phyloP scores from a whole-genome alignment of 768 basidiomycete genomes.

The Tulasnella sp. region DNA sequence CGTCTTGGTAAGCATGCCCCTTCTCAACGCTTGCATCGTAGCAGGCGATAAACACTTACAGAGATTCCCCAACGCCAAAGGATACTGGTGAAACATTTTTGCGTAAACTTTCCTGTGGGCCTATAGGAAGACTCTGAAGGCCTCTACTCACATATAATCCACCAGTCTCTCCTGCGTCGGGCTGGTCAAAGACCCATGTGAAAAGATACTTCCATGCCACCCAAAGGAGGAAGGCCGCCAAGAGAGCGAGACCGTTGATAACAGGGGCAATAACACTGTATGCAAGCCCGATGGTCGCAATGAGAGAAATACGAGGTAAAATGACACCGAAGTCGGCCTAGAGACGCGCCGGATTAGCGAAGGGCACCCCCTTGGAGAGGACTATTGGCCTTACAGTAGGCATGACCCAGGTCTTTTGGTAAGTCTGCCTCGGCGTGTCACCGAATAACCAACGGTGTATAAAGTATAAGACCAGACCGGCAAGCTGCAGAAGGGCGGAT shows the following conservation, averaged over 20 bases:
- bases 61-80: conserved; percentile 53
- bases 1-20: background rate
- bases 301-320: conserved; percentile 55
- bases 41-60: conserved; percentile 27
- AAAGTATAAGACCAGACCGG: conserved; percentile 59
- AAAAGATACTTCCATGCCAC: conserved; percentile 63
- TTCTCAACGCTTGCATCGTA: background rate
- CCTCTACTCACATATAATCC: conserved; percentile 38
- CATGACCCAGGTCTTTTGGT: conserved; percentile 56
- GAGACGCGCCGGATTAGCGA: background rate
- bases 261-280: conserved; percentile 69
- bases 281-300: conserved; percentile 53
- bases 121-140: background rate
- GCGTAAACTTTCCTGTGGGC: background rate
- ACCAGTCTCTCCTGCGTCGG: conserved; percentile 55
- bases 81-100: conserved; percentile 42
- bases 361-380: background rate
- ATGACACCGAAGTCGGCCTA: conserved; percentile 57
- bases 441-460: conserved; percentile 67
- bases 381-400: conserved; percentile 48
- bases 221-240: conserved; percentile 64
- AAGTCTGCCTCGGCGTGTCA: conserved; percentile 68
- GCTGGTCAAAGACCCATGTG: conserved; percentile 59
- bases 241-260: conserved; percentile 64
- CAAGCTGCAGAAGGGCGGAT: conserved; percentile 53